phyloP scores from a whole-genome alignment of 495 filamentous ascomycete genomes.

The Tuber magnatum region DNA sequence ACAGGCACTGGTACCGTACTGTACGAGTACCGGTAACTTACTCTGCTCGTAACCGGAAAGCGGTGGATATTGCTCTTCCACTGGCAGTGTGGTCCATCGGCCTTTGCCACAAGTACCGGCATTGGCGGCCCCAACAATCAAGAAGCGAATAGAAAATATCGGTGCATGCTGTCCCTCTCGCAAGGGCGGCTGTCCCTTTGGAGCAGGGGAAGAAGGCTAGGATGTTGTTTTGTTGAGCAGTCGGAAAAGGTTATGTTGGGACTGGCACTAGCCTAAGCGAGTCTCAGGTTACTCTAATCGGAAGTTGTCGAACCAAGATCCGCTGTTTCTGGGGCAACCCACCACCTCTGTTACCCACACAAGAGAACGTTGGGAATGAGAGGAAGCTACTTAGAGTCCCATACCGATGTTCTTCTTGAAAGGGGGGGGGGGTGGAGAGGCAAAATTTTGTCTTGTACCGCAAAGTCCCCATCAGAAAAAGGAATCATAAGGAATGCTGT shows the following conservation, averaged over 20 bases:
- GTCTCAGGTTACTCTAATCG: neutral
- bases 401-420: neutral
- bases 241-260: neutral
- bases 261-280: neutral
- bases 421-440: neutral
- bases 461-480: neutral
- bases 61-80: neutral
- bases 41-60: neutral
- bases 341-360: neutral
- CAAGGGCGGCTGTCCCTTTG: neutral
- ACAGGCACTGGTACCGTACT: no score
- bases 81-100: neutral
- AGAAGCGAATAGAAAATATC: neutral
- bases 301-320: neutral
- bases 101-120: neutral
- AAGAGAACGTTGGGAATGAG: neutral
- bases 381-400: neutral
- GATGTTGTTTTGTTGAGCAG: conserved; percentile 2
- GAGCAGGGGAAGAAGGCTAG: neutral
- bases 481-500: neutral
- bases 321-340: neutral
- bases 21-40: no score
- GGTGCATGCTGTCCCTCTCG: neutral
- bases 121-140: neutral
- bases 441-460: neutral